phyloP scores from a whole-genome alignment of 306 rosid species.

The Cucumis hystrix region DNA sequence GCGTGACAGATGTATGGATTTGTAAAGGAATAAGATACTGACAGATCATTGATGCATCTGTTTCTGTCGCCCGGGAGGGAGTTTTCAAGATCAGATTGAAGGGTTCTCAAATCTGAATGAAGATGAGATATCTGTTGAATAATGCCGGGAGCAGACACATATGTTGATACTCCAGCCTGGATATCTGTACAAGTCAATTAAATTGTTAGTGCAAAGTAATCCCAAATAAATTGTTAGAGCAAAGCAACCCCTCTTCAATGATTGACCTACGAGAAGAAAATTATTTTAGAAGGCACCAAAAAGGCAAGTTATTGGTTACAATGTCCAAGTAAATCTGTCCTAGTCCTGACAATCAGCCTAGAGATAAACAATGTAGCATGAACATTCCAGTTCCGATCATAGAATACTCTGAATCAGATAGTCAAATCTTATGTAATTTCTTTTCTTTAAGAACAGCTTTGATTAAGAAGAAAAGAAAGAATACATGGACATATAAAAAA shows the following conservation, averaged over 20 bases:
- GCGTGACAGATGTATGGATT: neutral
- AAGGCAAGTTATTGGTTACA: neutral
- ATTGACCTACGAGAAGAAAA: neutral
- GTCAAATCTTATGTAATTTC: too few species aligned
- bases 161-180: slow-evolving; percentile 67
- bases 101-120: slow-evolving; percentile 67
- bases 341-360: neutral
- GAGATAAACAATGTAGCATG: neutral
- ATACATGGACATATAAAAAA: too few species aligned
- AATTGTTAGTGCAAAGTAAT: neutral
- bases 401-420: too few species aligned
- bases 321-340: neutral
- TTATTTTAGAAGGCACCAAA: neutral
- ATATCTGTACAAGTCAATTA: slow-evolving; percentile 36
- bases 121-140: slow-evolving; percentile 86
- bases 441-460: too few species aligned
- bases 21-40: slow-evolving; percentile 20
- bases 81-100: slow-evolving; percentile 80
- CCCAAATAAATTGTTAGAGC: neutral
- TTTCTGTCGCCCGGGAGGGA: slow-evolving; percentile 96
- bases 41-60: slow-evolving; percentile 91
- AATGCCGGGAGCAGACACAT: slow-evolving; percentile 97
- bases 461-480: too few species aligned
- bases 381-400: neutral
- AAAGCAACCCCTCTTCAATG: neutral